These are phyloP conservation scores for Colletotrichum liriopes DNA, from an alignment of 2,329 filamentous ascomycete species.

Conservation along the genomic window DNA sequence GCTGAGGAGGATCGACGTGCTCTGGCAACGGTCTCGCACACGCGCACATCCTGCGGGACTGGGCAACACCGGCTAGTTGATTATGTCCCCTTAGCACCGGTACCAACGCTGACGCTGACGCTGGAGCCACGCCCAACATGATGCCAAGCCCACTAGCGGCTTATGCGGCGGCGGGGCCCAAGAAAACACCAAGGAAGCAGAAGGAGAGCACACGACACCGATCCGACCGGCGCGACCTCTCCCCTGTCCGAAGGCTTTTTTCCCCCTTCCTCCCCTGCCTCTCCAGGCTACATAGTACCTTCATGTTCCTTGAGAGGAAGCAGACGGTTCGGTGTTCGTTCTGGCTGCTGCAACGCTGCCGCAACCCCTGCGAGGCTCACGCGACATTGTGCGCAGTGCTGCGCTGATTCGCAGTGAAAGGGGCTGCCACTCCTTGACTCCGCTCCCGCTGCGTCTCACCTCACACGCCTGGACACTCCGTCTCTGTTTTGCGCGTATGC, in stretches of 20 bases:
- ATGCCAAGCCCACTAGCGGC: constrained; percentile 40
- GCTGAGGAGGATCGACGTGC: no score
- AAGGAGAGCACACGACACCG: constrained; percentile 39
- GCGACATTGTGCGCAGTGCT: background rate
- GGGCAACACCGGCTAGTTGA: background rate
- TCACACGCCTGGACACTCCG: background rate
- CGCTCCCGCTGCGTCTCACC: no score
- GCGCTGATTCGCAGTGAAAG: background rate
- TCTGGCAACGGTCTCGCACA: no score
- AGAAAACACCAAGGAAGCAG: constrained; percentile 34
- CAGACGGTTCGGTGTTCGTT: background rate
- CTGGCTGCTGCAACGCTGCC: background rate
- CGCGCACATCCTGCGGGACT: no score
- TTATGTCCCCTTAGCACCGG: constrained; percentile 3
- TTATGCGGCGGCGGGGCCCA: constrained; percentile 30
- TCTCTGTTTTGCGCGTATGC: background rate
- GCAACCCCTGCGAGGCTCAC: constrained; percentile 3
- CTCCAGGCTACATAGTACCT: background rate
- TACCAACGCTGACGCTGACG: background rate
- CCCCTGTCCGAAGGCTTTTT: background rate
- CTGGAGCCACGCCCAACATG: constrained; percentile 14
- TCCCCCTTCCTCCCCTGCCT: background rate
- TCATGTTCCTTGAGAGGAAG: background rate
- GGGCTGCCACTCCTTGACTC: background rate
- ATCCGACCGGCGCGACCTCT: background rate